These are phyloP conservation scores for Gracilaria vermiculophylla DNA, from an alignment of 23 red algal species.

Conservation along the genomic window DNA sequence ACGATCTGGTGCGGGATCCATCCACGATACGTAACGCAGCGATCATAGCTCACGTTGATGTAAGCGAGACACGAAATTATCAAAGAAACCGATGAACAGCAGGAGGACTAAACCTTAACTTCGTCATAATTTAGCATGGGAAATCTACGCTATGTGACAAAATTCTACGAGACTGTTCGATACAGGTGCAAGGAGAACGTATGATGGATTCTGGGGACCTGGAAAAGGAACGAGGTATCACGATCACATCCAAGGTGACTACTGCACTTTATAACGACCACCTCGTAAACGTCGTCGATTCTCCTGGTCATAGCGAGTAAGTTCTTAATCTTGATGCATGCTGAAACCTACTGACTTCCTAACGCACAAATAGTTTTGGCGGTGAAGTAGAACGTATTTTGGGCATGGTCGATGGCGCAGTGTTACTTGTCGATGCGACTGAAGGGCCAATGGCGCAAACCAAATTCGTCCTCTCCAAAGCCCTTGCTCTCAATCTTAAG, in stretches of 20 bases:
- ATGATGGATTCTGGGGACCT: slow-evolving; percentile 89
- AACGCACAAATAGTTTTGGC: slow-evolving; percentile 34
- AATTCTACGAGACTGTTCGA: slow-evolving; percentile 78
- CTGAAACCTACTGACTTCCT: not conserved
- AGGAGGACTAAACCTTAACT: not conserved
- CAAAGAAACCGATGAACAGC: not conserved
- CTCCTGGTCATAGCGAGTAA: slow-evolving; percentile 91
- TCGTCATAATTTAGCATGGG: slow-evolving; percentile 68
- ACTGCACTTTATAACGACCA: slow-evolving; percentile 59
- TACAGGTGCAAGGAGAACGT: slow-evolving; percentile 50
- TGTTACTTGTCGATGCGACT: slow-evolving; percentile 72
- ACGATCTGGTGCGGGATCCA: slow-evolving; percentile 21
- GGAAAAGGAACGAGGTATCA: slow-evolving; percentile 87
- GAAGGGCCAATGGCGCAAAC: slow-evolving; percentile 92
- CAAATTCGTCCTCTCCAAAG: slow-evolving; percentile 86
- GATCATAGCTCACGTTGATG: slow-evolving; percentile 68
- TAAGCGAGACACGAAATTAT: slow-evolving; percentile 6
- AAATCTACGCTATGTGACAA: slow-evolving; percentile 88
- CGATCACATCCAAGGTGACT: slow-evolving; percentile 85
- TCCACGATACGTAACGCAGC: slow-evolving; percentile 44
- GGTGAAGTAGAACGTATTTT: slow-evolving; percentile 72
- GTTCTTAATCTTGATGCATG: slow-evolving; percentile 13
- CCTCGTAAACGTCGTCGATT: slow-evolving; percentile 80
- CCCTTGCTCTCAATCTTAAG: slow-evolving; percentile 72
- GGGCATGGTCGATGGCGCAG: slow-evolving; percentile 67